Conservation (phyloP, 2,329 filamentous ascomycete genomes). For the Bipolaris victoriae region DNA sequence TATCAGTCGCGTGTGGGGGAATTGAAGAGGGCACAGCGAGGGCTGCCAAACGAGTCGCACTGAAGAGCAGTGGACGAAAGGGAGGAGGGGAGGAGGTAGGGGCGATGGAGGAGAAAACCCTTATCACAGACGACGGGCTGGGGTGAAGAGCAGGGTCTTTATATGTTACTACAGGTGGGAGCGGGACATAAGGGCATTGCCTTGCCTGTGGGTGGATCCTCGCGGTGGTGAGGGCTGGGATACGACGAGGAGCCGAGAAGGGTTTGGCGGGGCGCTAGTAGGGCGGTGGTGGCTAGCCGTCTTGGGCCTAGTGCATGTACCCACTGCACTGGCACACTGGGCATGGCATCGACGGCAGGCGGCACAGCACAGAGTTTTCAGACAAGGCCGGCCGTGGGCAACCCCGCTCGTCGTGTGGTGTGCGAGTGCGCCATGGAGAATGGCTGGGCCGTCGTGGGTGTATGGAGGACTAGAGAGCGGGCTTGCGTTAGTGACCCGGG, state of each 20-base stretch:
- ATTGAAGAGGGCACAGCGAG: constrained; percentile 28
- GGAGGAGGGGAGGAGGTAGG: constrained; percentile 14
- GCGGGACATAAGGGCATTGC: constrained; percentile 23
- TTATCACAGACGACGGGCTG: constrained; percentile 12
- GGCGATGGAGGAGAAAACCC: constrained; percentile 23
- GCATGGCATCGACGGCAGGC: constrained; percentile 33
- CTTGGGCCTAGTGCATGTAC: constrained; percentile 19
- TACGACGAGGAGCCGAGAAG: constrained; percentile 21
- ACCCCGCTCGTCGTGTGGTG: constrained; percentile 31
- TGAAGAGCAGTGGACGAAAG: constrained; percentile 28
- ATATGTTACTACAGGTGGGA: constrained; percentile 27
- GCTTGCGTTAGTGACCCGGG: constrained; percentile 17
- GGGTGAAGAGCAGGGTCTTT: constrained; percentile 33
- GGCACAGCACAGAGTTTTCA: constrained; percentile 43
- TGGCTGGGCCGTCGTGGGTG: constrained; percentile 1
- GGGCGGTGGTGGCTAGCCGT: constrained; percentile 24
- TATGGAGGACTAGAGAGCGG: not conserved
- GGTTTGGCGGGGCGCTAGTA: constrained; percentile 24
- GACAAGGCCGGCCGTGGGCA: constrained; percentile 19
- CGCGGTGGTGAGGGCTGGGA: constrained; percentile 31
- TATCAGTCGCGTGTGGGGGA: constrained; percentile 20
- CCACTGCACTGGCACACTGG: constrained; percentile 32
- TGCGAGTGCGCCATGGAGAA: constrained; percentile 22
- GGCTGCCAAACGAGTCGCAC: constrained; percentile 34
- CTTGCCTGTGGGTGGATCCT: constrained; percentile 30